These are phyloP conservation scores for Chenopodium suecicum DNA, from an alignment of 148 eudicot species.

Conservation along the genomic window DNA sequence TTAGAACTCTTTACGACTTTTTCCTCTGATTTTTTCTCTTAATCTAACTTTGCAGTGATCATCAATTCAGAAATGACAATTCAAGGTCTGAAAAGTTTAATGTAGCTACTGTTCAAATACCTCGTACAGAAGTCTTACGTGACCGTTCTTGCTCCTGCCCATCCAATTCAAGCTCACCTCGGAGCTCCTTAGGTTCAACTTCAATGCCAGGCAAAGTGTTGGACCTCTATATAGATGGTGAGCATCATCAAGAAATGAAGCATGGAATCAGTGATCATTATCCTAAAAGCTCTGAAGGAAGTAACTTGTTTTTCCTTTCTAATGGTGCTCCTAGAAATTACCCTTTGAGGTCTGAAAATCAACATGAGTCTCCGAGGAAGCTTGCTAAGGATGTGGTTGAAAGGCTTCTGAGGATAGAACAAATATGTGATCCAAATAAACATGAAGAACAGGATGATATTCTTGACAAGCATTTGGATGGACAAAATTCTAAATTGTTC, in stretches of 20 bases:
- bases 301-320: conserved; percentile 21
- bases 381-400: conserved; percentile 37
- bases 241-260: conserved; percentile 22
- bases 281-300: conserved; percentile 13
- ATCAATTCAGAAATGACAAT: conserved; percentile 7
- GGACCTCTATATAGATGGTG: conserved; percentile 35
- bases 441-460: conserved; percentile 11
- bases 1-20: too few relatives aligned
- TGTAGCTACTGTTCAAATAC: conserved; percentile 9
- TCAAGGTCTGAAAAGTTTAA: conserved; percentile 15
- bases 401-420: conserved; percentile 34
- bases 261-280: neutral
- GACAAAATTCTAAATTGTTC: neutral
- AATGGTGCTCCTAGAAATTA: conserved; percentile 17
- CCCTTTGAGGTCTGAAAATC: conserved; percentile 15
- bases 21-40: conserved; percentile 1
- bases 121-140: conserved; percentile 17
- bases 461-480: conserved; percentile 16
- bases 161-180: conserved; percentile 30
- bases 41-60: conserved; percentile 22
- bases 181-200: conserved; percentile 30
- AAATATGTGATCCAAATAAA: conserved; percentile 24
- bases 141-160: conserved; percentile 22
- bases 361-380: conserved; percentile 34
- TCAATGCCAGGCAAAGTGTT: conserved; percentile 22